Evolutionary conservation across 352 stramenopile species (phyloP).

Genomic region (Pythium biforme): DNA sequence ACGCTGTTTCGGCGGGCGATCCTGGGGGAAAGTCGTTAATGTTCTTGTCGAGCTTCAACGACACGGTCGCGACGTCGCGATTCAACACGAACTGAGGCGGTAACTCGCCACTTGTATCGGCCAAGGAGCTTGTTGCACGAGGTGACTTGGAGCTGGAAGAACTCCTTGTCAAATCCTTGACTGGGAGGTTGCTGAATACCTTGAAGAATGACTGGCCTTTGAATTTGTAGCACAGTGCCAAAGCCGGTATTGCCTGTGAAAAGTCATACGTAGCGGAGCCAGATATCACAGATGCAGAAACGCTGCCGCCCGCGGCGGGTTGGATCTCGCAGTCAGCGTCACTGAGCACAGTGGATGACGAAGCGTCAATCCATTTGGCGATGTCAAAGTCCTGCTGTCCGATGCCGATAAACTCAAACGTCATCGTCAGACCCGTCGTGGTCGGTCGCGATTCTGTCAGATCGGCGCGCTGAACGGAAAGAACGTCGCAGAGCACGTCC

Average conservation of each 20-base stretch:
- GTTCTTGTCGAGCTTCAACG: conserved; percentile 59
- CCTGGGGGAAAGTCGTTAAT: conserved; percentile 51
- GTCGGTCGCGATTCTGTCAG: conserved; percentile 36
- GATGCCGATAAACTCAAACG: conserved; percentile 56
- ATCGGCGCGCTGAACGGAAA: conserved; percentile 47
- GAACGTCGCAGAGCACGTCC: conserved; percentile 52
- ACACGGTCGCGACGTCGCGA: conserved; percentile 46
- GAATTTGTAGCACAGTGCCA: conserved; percentile 68
- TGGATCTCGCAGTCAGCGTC: conserved; percentile 48
- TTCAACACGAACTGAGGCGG: conserved; percentile 41
- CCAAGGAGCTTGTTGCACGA: background rate
- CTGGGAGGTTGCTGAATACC: conserved; percentile 40
- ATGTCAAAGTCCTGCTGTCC: conserved; percentile 61
- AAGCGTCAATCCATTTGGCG: conserved; percentile 51
- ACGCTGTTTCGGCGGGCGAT: conserved; percentile 44
- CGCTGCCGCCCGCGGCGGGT: conserved; percentile 40
- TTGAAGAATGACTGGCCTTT: conserved; percentile 44
- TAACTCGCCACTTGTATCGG: conserved; percentile 27
- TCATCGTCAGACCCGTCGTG: conserved; percentile 41
- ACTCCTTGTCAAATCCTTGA: conserved; percentile 34
- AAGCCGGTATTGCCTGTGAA: conserved; percentile 30
- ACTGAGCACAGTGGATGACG: conserved; percentile 5
- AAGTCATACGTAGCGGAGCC: conserved; percentile 45
- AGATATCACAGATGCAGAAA: conserved; percentile 35
- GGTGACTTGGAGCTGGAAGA: conserved; percentile 6